phyloP scores from a whole-genome alignment of 2,329 filamentous ascomycete genomes.

The Diplodia sapinea region DNA sequence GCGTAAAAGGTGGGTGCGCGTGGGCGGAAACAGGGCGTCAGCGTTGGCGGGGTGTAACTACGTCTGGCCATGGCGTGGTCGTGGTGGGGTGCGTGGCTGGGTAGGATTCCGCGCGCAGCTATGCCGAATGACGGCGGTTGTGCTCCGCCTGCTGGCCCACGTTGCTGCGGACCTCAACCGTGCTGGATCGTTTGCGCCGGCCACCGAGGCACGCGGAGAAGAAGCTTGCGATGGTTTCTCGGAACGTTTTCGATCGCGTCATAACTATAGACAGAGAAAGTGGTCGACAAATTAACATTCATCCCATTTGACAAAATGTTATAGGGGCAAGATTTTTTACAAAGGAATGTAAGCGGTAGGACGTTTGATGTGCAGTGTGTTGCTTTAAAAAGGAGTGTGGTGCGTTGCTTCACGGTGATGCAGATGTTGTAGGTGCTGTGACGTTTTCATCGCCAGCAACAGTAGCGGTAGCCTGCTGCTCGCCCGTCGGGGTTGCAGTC shows the following conservation, averaged over 20 bases:
- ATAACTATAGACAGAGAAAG: constrained; percentile 16
- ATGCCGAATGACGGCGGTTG: constrained; percentile 23
- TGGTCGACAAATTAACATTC: constrained; percentile 25
- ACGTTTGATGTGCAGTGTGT: constrained; percentile 11
- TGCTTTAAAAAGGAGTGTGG: constrained; percentile 7
- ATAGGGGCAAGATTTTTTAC: constrained; percentile 15
- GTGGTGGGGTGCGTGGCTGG: constrained; percentile 6
- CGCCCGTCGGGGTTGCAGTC: constrained; percentile 23
- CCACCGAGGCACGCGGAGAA: constrained; percentile 28
- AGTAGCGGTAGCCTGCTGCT: constrained; percentile 25
- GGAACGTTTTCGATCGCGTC: constrained; percentile 27
- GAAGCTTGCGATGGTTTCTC: constrained; percentile 29
- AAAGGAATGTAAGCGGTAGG: constrained; percentile 26
- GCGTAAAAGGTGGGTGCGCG: constrained; percentile 1
- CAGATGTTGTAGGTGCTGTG: constrained; percentile 24
- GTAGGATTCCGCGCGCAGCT: constrained; percentile 8
- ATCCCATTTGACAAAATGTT: constrained; percentile 20
- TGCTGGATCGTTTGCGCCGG: constrained; percentile 21
- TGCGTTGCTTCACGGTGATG: constrained; percentile 20
- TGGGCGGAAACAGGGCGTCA: neutral
- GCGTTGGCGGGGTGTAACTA: constrained; percentile 13
- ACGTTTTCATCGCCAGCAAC: constrained; percentile 22
- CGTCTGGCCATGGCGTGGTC: neutral
- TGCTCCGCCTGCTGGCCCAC: neutral
- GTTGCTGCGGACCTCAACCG: neutral